Evolutionary conservation across 108 stramenopile species (phyloP), one percentile per base, ranked within the genome.

Genomic region (Pseudonitzschia multiseries): DNA sequence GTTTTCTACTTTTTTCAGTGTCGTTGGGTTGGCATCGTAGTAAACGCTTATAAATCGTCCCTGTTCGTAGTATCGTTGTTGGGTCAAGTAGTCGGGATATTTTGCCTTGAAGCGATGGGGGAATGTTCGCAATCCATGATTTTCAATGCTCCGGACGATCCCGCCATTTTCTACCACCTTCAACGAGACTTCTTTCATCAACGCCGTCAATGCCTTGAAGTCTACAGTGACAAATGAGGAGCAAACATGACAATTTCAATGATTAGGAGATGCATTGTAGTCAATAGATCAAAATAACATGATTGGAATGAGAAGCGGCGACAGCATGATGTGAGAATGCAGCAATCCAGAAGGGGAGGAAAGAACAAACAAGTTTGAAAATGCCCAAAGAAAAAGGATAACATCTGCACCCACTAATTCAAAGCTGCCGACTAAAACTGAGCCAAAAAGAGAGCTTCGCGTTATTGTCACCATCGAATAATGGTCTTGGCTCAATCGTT

Each of bases 81-180:
- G 92, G 14, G 85, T 79, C 29, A 73, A 70, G 60, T 43, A 70
- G 65, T 95, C 94, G 15, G 92, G 73, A 70, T 90, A 87, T 70
- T 85, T 87, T 61, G 94, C 88, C 63, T 90, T 85, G 74, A 93
- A 92, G 10, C 92, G 79, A 73, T 92, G 89, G 28, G 94, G 94
- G 8, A 95, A 81, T 59, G 89, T 85, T 12, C 94, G 86, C 57
- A 95, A 79, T 9, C 94, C 94, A 71, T 93, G 92, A 70, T 95
- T 95, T 76, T 88, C 88, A 71, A 95, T 87, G 57, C 80, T 78
- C 4, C 94, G 90, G 4, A 95, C 92, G 46, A 95, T 90, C 24
- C 94, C 94, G 8, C 92, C 92, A 63, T 84, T 82, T 40, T 81
- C 79, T 1, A 95, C 90, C 65, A 95, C 79, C 81, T 92, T 88